These are phyloP conservation scores for Mycena belliarum DNA, from an alignment of 768 basidiomycete species.

Conservation along the genomic window DNA sequence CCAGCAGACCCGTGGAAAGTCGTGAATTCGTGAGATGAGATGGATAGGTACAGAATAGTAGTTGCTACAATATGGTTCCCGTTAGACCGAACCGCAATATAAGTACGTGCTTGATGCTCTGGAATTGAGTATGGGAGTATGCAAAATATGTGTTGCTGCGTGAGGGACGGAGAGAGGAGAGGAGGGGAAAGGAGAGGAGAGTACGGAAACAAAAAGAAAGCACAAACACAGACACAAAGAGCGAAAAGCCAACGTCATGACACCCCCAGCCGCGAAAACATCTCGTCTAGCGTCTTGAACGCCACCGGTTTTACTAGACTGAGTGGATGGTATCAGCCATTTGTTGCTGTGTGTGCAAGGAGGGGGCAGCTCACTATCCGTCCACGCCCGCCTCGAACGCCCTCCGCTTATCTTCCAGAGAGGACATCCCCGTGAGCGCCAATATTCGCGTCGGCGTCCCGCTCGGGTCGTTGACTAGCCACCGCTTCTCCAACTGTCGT, in stretches of 20 bases:
- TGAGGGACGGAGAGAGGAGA: not conserved
- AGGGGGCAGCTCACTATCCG: slow-evolving; percentile 79
- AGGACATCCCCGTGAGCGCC: slow-evolving; percentile 92
- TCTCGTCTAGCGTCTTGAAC: slow-evolving; percentile 86
- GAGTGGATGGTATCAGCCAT: too few relatives aligned
- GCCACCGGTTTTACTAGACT: slow-evolving; percentile 95
- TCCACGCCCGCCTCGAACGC: slow-evolving; percentile 94
- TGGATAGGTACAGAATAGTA: slow-evolving; percentile 7
- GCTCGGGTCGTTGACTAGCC: slow-evolving; percentile 26
- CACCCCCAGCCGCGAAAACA: slow-evolving; percentile 73
- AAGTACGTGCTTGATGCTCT: slow-evolving; percentile 9
- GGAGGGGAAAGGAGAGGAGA: not conserved
- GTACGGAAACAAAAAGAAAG: not conserved
- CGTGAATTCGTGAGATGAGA: slow-evolving; percentile 2
- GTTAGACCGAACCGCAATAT: slow-evolving; percentile 14
- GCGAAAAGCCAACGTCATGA: slow-evolving; percentile 25
- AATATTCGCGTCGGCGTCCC: slow-evolving; percentile 57
- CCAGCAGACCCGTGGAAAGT: too few relatives aligned
- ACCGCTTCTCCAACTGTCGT: slow-evolving; percentile 64
- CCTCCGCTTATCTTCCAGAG: slow-evolving; percentile 85
- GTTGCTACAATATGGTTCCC: slow-evolving; percentile 15
- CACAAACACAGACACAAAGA: too few relatives aligned
- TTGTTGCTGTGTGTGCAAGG: too few relatives aligned
- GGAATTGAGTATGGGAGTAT: slow-evolving; percentile 4
- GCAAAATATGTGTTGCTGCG: not conserved